Evolutionary conservation across 306 rosid genomes (phyloP).

Genomic region (Hylodesmum podocarpum): DNA sequence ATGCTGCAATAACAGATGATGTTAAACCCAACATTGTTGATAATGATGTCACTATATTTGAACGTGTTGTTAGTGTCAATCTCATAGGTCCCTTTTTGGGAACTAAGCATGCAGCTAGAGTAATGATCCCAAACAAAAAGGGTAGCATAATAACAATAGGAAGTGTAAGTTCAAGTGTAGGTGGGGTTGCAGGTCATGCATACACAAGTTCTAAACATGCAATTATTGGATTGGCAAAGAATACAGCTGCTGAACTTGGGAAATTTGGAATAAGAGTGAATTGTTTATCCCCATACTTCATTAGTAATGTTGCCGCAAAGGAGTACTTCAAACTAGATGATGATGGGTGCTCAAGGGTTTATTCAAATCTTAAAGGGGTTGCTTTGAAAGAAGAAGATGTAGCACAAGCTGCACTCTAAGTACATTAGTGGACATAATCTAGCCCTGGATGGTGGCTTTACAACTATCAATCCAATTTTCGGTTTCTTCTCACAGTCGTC

Average conservation of each 20-base stretch:
- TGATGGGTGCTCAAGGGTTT: not conserved
- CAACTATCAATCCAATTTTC: slow-evolving; percentile 24
- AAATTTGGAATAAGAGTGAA: slow-evolving; percentile 30
- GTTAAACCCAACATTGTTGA: slow-evolving; percentile 36
- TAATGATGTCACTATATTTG: slow-evolving; percentile 17
- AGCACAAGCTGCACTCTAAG: slow-evolving; percentile 30
- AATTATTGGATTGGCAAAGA: slow-evolving; percentile 30
- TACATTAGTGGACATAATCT: slow-evolving; percentile 39
- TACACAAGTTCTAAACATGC: slow-evolving; percentile 43
- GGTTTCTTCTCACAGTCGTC: slow-evolving; percentile 31
- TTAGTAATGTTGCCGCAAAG: not conserved
- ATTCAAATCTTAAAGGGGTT: slow-evolving; percentile 36
- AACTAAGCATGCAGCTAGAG: slow-evolving; percentile 38
- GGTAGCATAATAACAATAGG: slow-evolving; percentile 38
- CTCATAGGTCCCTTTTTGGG: slow-evolving; percentile 44
- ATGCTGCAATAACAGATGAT: slow-evolving; percentile 20
- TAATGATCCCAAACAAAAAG: slow-evolving; percentile 17
- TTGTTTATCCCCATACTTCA: slow-evolving; percentile 23
- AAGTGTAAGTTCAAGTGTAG: slow-evolving; percentile 27
- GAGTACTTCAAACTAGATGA: slow-evolving; percentile 34
- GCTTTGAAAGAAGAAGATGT: slow-evolving; percentile 30
- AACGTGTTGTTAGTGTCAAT: slow-evolving; percentile 18
- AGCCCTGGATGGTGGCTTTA: slow-evolving; percentile 36
- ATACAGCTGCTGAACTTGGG: slow-evolving; percentile 37
- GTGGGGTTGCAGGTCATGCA: slow-evolving; percentile 38